A percentile compares a stretch with the other conserved stretches of the same genome.
These are phyloP conservation scores for Colletotrichum sp. DNA, from an alignment of 2,329 filamentous ascomycete species.

Conservation along the genomic window DNA sequence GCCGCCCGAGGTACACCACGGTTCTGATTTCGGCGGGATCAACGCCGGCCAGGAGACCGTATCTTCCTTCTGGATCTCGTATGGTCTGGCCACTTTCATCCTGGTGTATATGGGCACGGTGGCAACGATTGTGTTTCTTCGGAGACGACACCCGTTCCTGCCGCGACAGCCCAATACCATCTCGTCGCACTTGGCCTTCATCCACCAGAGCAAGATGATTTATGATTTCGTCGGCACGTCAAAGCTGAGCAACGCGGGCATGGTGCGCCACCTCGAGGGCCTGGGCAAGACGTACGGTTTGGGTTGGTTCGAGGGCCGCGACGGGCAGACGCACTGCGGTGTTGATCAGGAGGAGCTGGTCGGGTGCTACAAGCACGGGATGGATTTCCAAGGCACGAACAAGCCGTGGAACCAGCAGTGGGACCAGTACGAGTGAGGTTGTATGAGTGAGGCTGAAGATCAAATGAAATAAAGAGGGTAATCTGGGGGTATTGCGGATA, in stretches of 20 bases:
- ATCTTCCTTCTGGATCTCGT: conserved; percentile 69
- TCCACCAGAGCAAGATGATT: conserved; percentile 82
- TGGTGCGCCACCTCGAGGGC: conserved; percentile 64
- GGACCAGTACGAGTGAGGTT: conserved; percentile 31
- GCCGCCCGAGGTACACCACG: background rate
- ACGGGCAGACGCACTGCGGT: conserved; percentile 76
- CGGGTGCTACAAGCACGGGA: conserved; percentile 69
- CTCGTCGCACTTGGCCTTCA: conserved; percentile 75
- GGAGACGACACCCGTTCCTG: conserved; percentile 72
- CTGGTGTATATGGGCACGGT: conserved; percentile 69
- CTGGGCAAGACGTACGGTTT: conserved; percentile 74
- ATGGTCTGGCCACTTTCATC: conserved; percentile 66
- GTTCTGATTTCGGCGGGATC: conserved; percentile 30
- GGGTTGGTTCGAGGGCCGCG: conserved; percentile 78
- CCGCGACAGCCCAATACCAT: conserved; percentile 82
- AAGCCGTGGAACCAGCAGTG: conserved; percentile 56
- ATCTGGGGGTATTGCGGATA: background rate
- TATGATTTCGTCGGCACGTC: conserved; percentile 76
- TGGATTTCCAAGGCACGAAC: conserved; percentile 52
- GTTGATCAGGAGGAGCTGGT: conserved; percentile 78
- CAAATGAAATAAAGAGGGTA: background rate
- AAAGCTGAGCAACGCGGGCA: conserved; percentile 63
- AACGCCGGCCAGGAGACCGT: conserved; percentile 65
- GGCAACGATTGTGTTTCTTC: conserved; percentile 63
- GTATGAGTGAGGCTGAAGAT: background rate